Base-by-base conservation (phyloP, 148 eudicot species). In the Cornus controversa region DNA sequence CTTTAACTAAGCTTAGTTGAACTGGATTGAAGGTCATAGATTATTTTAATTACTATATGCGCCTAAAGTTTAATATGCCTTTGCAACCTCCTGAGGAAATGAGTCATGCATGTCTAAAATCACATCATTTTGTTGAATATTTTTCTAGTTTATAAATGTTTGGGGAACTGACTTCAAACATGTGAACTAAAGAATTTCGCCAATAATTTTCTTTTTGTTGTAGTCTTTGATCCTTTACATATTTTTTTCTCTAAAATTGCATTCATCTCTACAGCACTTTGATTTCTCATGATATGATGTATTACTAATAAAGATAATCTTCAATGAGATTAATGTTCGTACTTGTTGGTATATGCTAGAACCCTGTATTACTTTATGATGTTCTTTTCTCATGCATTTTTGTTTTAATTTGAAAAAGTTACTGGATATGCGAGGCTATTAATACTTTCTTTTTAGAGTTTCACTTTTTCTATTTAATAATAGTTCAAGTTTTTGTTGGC, bases 401-500 rank as follows among this genome's bases (percentile, higher is more conserved):
- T 13, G 3, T 18, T 26, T 29, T 66, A 42, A 50, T 10, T 37
- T 26, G 25, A 62, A 34, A 64, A 18, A 15, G 45, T 40, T 40
- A 40, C 45, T 40, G 45, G 45, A 40, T 40, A 5, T 40, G 45
- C 45, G 25, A 8, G 18, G 58, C 24, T 27, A n/a, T 66, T 25
- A 42, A 25, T 34, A 16, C 27, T 45, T 22, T 11, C 14, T 42
- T 66, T 26, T 47, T 45, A 3, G 8, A 24, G 18, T 42, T 40
- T 10, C 60, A 63, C 36, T 20, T 16, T 10, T 64, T 66, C 7
- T 67, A 45, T 47, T 7, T 22, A 18, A 29, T 24, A 0, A 28
- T 63, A 23, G 10, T 45, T 8, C 66, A 64, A 28, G n/a, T 3
- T 72, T 15, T 25, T 53, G 70, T 79, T 74, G 75, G 53, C 34